Conservation (phyloP, 2,329 filamentous ascomycete genomes). For the Colletotrichum shisoi region DNA sequence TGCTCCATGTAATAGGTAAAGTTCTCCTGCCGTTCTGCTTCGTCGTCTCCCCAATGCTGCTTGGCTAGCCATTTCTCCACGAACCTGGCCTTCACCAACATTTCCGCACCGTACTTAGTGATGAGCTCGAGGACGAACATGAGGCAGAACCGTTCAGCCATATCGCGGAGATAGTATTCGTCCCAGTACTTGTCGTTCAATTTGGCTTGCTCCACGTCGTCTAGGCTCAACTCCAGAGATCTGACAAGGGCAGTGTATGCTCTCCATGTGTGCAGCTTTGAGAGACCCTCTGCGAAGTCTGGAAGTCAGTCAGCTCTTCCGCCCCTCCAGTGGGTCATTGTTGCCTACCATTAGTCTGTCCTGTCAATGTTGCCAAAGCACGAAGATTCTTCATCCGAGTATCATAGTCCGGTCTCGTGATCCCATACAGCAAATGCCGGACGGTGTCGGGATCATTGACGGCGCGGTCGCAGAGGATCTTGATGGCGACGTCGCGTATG, state of each 20-base stretch:
- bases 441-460: constrained; percentile 66
- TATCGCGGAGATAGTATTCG: constrained; percentile 69
- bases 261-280: constrained; percentile 58
- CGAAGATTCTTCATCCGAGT: constrained; percentile 65
- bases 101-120: constrained; percentile 64
- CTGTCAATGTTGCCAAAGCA: constrained; percentile 63
- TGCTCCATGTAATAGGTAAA: constrained; percentile 61
- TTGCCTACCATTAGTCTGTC: constrained; percentile 45
- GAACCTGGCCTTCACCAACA: constrained; percentile 69
- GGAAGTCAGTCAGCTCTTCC: constrained; percentile 41
- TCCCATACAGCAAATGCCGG: constrained; percentile 62
- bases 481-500: constrained; percentile 72
- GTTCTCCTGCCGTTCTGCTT: constrained; percentile 61
- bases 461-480: constrained; percentile 64
- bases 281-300: constrained; percentile 51
- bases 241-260: constrained; percentile 67
- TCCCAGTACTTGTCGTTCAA: constrained; percentile 67
- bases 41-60: constrained; percentile 71
- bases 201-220: constrained; percentile 58
- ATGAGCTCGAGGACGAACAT: constrained; percentile 66
- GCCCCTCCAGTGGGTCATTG: background rate
- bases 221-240: constrained; percentile 65
- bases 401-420: constrained; percentile 66
- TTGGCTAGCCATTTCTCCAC: constrained; percentile 77
- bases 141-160: constrained; percentile 67